Conservation (phyloP, 2,329 filamentous ascomycete genomes). For the Neofusicoccum ribis region DNA sequence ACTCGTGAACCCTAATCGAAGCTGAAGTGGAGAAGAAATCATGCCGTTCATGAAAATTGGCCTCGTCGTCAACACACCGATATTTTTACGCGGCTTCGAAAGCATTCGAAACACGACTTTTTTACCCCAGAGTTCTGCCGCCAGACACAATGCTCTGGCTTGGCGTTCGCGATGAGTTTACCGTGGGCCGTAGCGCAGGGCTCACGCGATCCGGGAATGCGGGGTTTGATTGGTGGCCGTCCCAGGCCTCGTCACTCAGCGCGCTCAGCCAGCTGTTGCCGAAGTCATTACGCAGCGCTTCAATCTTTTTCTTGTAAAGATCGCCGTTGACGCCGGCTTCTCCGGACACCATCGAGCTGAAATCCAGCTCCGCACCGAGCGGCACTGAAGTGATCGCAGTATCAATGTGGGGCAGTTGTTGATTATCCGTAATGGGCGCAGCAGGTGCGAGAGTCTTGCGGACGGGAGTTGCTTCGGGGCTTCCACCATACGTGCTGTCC, state of each 20-base stretch:
- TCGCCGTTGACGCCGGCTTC: conserved; percentile 72
- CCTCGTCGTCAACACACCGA: neutral
- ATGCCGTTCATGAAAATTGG: conserved; percentile 17
- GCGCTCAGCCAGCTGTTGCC: conserved; percentile 86
- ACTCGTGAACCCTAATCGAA: conserved; percentile 9
- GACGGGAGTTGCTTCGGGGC: conserved; percentile 31
- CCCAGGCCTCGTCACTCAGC: conserved; percentile 72
- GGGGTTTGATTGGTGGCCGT: conserved; percentile 28
- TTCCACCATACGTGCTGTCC: conserved; percentile 25
- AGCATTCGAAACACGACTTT: conserved; percentile 16
- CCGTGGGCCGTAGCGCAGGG: conserved; percentile 33
- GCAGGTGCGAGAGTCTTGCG: conserved; percentile 16
- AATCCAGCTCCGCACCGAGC: conserved; percentile 19
- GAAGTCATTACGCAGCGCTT: conserved; percentile 79
- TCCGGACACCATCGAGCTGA: conserved; percentile 20
- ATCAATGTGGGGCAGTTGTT: conserved; percentile 17
- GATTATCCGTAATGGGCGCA: conserved; percentile 1
- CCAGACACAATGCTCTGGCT: conserved; percentile 43
- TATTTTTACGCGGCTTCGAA: neutral
- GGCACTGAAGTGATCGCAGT: conserved; percentile 31
- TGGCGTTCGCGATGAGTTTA: conserved; percentile 31
- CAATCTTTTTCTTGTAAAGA: conserved; percentile 83
- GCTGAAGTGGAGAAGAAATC: conserved; percentile 19
- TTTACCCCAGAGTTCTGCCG: conserved; percentile 40
- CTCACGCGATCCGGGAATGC: conserved; percentile 19